Base-by-base conservation (phyloP, 371 early-diverging fungal species). In the Actinomucor elegans region DNA sequence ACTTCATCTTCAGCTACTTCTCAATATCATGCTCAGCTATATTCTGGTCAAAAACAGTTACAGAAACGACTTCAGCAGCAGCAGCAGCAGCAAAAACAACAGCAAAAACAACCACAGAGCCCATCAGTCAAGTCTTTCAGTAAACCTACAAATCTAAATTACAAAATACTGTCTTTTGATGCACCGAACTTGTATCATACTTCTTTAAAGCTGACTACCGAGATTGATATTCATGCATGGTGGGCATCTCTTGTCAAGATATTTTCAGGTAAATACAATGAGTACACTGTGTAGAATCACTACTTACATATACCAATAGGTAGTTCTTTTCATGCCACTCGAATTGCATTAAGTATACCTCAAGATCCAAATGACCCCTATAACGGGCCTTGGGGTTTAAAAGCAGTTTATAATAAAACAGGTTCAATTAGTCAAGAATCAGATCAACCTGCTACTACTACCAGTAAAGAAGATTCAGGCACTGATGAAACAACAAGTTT, bases 141-240 rank as follows among this genome's bases (percentile, higher is more conserved):
- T 28, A 59, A 55, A 38, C 61, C 66, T 28, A 63, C 55, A 12
- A 45, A 41, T 20, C 49, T 66, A 14, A 59, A 66, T 38, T 56
- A 61, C 43, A 60, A 56, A 37, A 37, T 62, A 18, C 18, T 70
- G 9, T 69, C 73, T n/a, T 64, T 77, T 51, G 69, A 64, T 47
- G 66, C 75, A 3, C 75, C 79, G 9, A 79, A 75, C 36, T 41
- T 79, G 35, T 79, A 79, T 43, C 62, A 61, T n/a, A 75, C 79
- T 1, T 71, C 75, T 2, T 50, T 79, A 21, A 58, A 65, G 32
- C 52, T 79, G 11, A 63, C 71, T 1, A 58, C 64, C n/a, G 79
- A 79, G 55, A 64, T 59, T 26, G 70, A 73, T 32, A 58, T 75
- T 15, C 64, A 69, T 59, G 64, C 66, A 14, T 79, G 79, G 79